These are phyloP conservation scores for Hericium rajendrae DNA, from an alignment of 768 basidiomycete genomes.

Conservation along the genomic window DNA sequence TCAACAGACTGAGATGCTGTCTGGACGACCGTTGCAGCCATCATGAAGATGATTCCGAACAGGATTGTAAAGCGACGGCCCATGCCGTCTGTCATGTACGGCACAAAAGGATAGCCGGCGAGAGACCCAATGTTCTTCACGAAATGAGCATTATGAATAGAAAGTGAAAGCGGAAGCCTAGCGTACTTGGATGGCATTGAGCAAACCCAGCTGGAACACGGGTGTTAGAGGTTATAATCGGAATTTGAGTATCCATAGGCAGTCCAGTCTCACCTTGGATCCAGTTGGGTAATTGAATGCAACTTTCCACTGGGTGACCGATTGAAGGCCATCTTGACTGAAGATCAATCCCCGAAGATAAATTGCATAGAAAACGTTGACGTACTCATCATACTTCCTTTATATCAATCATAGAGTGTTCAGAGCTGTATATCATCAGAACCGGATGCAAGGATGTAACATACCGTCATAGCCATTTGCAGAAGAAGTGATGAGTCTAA, in stretches of 20 bases:
- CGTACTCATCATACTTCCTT: constrained; percentile 17
- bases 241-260: no score
- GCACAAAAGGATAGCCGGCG: constrained; percentile 19
- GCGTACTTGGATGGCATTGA: constrained; percentile 22
- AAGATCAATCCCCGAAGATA: not conserved
- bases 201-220: constrained; percentile 18
- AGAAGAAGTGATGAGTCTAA: constrained; percentile 22
- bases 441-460: not conserved
- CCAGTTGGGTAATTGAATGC: constrained; percentile 21
- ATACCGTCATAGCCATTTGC: constrained; percentile 25
- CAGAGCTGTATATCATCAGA: not conserved
- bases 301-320: constrained; percentile 19
- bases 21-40: constrained; percentile 24
- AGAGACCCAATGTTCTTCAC: constrained; percentile 22
- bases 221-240: no score
- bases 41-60: constrained; percentile 25
- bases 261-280: not conserved
- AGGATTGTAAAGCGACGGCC: constrained; percentile 22
- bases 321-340: constrained; percentile 19
- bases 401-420: not conserved
- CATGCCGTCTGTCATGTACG: constrained; percentile 23
- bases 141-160: not conserved
- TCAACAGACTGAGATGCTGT: constrained; percentile 21
- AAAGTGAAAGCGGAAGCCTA: constrained; percentile 36
- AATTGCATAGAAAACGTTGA: not conserved